Evolutionary conservation across 495 filamentous ascomycete genomes (phyloP), one percentile per base, ranked within the genome.

Genomic region (Xylaria longipes): DNA sequence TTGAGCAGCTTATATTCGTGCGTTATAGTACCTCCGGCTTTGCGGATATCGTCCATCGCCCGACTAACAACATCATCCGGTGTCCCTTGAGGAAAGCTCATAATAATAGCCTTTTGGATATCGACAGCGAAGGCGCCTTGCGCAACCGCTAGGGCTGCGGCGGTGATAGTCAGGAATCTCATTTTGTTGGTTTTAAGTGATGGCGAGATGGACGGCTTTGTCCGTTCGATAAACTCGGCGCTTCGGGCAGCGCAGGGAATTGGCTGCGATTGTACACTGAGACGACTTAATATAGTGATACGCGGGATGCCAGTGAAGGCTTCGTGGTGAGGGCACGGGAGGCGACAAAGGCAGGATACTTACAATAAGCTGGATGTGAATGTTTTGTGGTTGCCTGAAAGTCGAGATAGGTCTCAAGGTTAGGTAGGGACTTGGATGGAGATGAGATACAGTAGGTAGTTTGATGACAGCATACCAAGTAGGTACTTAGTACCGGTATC

Each of bases 11-110:
- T 81, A 73, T 88, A 89, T 65, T 87, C 84, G 72, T 90, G 88
- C 45, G 84, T 89, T 67, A 85, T 87, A 25, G 82, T 66, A 57
- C 92, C 81, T 73, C 93, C 93, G 48, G 91, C 89, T 65, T 89
- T 83, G 33, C 81, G 80, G 73, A 97, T 89, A 0, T 89, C 89
- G 41, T 90, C 82, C 83, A 90, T 97, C 46, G 92, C 93, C 62
- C 91, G 77, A 17, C 87, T 81, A 29, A 97, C 74, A 25, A 96
- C 83, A 31, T 84, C 86, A 65, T 91, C 84, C 20, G 94, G 92
- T 8, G 93, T 95, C 62, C 89, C 85, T 48, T 88, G 82, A 31
- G 91, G 90, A 78, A 93, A 97, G 75, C 87, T 92, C 76, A 97
- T 85, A 71, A 97, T 87, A 63, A 95, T 88, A 61, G 91, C 88